Evolutionary conservation across 441 rosid species (phyloP), one percentile per base, ranked within the genome.

Genomic region (Macaranga tanarius): DNA sequence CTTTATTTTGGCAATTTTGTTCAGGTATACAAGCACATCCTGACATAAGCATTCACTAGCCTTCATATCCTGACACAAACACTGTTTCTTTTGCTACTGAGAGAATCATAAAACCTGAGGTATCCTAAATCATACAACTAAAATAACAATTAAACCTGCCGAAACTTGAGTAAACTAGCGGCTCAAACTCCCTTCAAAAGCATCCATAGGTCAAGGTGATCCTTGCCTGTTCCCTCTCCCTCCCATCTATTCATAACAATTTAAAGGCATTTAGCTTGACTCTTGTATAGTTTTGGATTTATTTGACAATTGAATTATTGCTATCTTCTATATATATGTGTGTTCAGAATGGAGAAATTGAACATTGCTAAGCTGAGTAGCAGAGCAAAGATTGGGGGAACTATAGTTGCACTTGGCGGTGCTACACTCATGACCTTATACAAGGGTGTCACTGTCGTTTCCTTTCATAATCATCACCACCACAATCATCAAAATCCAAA

Each of bases 361-460:
- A 19, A 31, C 1, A 15, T 60, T 0, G 13, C 10, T 10, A 68
- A 55, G 34, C 28, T 54, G 3, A 54, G 50, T 40, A 42, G 52
- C 50, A 28, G 12, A 38, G 51, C 72, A 34, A 69, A 69, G 38
- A 34, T 56, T 34, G 72, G 23, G 40, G 72, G 72, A 54, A 69
- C 62, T 7, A 22, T 55, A 56, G 22, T 69, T 40, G 16, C 73
- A 23, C 16, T 69, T 2, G 64, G 55, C 13, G 64, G 73, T 56
- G 73, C 64, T 0, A 57, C 73, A 16, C 47, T 52, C 6, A 67
- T 67, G 71, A 67, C 71, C 31, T 3, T 67, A 22, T 69, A 42
- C 54, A 55, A 55, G 34, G 72, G 72, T 2, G 4, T 22, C 8
- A 68, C 48, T 54, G 28, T 68, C 1, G 5, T 68, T 54, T 54